phyloP scores from a whole-genome alignment of 129 eudicot species.

The Tagetes erecta region DNA sequence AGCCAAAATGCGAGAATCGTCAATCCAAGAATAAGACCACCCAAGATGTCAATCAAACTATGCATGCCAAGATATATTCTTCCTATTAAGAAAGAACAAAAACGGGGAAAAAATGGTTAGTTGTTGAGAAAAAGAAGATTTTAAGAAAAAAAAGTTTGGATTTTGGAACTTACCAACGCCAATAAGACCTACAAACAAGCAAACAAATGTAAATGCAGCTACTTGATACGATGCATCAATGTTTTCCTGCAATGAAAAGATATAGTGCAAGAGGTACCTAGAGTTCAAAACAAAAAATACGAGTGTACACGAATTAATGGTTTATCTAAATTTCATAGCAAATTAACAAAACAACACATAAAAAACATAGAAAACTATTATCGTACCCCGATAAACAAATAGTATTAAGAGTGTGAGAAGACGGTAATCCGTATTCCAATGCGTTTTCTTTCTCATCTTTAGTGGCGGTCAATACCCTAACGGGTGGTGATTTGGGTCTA shows the following conservation, averaged over 20 bases:
- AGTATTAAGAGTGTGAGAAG: slow-evolving; percentile 97
- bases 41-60: slow-evolving; percentile 80
- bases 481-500: slow-evolving; percentile 86
- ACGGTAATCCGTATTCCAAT: slow-evolving; percentile 91
- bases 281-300: slow-evolving; percentile 11
- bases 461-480: slow-evolving; percentile 79
- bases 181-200: slow-evolving; percentile 59
- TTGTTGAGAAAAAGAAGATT: slow-evolving; percentile 4
- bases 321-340: neutral
- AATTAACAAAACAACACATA: neutral
- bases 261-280: slow-evolving; percentile 76
- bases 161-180: slow-evolving; percentile 71
- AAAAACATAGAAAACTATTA: neutral
- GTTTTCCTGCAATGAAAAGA: slow-evolving; percentile 44
- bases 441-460: slow-evolving; percentile 96
- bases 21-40: slow-evolving; percentile 81
- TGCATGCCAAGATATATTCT: slow-evolving; percentile 98
- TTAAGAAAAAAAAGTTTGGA: neutral
- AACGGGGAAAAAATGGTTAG: neutral
- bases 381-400: slow-evolving; percentile 87
- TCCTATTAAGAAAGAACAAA: slow-evolving; percentile 42
- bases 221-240: slow-evolving; percentile 34
- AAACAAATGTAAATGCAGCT: slow-evolving; percentile 43
- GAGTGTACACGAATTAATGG: neutral
- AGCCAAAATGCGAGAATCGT: slow-evolving; percentile 84